A percentile compares a stretch with the other conserved stretches of the same genome.
Conservation (phyloP, 345 rosid species). For the Garcia nutans region DNA sequence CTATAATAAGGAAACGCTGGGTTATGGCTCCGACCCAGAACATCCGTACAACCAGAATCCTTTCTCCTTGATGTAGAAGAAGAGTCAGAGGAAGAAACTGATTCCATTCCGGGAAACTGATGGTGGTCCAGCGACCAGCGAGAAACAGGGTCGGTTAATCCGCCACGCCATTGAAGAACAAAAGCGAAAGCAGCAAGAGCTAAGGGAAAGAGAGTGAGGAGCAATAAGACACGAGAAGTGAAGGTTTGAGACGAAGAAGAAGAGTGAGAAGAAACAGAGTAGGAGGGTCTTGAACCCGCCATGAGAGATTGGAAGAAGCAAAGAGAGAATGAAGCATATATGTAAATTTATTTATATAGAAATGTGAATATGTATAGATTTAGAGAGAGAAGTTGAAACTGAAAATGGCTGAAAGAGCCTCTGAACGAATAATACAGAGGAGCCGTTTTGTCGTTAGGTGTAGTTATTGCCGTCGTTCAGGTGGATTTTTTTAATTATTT, state of each 20-base stretch:
- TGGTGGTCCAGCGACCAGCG: conserved; percentile 47
- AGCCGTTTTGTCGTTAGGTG: conserved; percentile 30
- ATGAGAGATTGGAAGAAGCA: conserved; percentile 27
- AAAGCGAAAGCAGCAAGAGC: conserved; percentile 62
- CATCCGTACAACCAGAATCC: conserved; percentile 52
- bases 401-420: not conserved
- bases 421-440: not conserved
- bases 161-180: conserved; percentile 69
- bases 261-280: conserved; percentile 19
- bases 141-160: conserved; percentile 42
- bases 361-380: not conserved
- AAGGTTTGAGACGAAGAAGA: conserved; percentile 33
- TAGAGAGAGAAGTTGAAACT: conserved; percentile 1
- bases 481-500: not conserved
- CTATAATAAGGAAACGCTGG: conserved; percentile 70
- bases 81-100: not conserved
- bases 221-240: conserved; percentile 42
- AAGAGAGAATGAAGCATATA: not conserved
- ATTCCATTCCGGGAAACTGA: conserved; percentile 64
- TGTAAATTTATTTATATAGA: not conserved
- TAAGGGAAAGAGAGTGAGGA: conserved; percentile 54
- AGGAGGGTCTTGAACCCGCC: conserved; percentile 43
- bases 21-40: conserved; percentile 51
- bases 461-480: conserved; percentile 16
- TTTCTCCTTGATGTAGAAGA: conserved; percentile 27